These are phyloP conservation scores for Coccomyxa subellipsoidea DNA, from an alignment of 163 green algal genomes.

Conservation along the genomic window DNA sequence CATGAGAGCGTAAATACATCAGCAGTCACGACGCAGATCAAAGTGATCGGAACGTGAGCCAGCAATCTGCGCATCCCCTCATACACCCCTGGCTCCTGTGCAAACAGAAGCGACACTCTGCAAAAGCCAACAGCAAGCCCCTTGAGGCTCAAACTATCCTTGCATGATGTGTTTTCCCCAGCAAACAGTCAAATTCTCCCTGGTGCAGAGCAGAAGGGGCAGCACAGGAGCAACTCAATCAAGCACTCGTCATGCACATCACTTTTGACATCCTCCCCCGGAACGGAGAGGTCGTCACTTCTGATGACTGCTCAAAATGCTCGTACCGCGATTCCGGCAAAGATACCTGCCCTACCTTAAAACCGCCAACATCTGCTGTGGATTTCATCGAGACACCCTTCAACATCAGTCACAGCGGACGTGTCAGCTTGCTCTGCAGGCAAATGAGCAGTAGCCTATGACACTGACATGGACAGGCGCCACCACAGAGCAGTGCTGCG, in stretches of 20 bases:
- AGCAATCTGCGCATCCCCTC: neutral
- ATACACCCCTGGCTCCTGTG: neutral
- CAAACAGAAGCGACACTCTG: neutral
- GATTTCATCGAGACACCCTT: too few relatives aligned
- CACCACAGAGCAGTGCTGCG: too few relatives aligned
- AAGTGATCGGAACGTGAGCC: neutral
- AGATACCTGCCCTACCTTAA: too few relatives aligned
- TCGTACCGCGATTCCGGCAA: neutral
- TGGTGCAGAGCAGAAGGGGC: too few relatives aligned
- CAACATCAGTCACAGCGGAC: too few relatives aligned
- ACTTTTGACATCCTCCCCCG: neutral
- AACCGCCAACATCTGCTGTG: too few relatives aligned
- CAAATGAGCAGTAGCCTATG: too few relatives aligned
- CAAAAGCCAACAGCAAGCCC: neutral
- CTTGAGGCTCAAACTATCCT: neutral
- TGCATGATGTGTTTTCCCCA: neutral
- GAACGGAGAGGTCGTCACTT: neutral
- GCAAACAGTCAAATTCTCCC: neutral
- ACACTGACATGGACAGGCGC: too few relatives aligned
- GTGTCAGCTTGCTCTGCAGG: too few relatives aligned
- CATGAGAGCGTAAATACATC: neutral
- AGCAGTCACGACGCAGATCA: neutral
- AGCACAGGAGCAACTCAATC: neutral
- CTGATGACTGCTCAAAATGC: neutral
- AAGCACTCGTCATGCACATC: neutral